Percentiles rank a stretch among this genome's conserved stretches.
phyloP scores from a whole-genome alignment of 1,139 yeast genomes.

The Geotrichum histeridarum region DNA sequence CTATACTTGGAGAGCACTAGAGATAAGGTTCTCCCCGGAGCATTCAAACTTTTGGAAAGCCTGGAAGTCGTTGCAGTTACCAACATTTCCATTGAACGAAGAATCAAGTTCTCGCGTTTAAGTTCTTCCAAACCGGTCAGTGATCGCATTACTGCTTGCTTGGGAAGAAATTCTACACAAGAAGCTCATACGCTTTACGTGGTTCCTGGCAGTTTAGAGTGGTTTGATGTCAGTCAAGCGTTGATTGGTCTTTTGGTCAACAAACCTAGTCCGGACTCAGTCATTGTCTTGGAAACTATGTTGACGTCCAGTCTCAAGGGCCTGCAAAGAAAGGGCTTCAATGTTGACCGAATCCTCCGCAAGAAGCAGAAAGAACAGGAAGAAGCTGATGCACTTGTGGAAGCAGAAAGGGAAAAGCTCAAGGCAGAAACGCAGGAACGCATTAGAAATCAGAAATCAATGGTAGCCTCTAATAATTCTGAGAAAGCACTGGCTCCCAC shows the following conservation, averaged over 20 bases:
- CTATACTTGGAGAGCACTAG: conserved; percentile 35
- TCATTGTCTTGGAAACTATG: conserved; percentile 39
- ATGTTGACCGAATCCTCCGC: conserved; percentile 36
- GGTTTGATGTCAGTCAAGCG: conserved; percentile 40
- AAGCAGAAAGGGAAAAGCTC: conserved; percentile 16
- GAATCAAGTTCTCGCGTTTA: conserved; percentile 24
- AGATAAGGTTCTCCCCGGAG: conserved; percentile 18
- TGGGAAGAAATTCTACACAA: conserved; percentile 18
- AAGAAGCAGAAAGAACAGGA: conserved; percentile 26
- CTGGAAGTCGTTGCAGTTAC: conserved; percentile 30
- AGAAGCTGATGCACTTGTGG: conserved; percentile 18
- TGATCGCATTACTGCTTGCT: conserved; percentile 26
- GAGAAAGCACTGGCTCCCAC: no score
- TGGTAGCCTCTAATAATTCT: background rate
- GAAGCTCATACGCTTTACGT: conserved; percentile 21
- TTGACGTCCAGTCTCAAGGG: conserved; percentile 33
- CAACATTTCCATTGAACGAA: conserved; percentile 29
- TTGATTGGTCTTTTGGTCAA: conserved; percentile 31
- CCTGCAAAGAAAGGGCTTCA: conserved; percentile 39
- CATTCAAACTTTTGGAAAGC: conserved; percentile 17
- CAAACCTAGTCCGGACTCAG: conserved; percentile 38
- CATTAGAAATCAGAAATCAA: background rate
- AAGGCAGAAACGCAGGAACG: conserved; percentile 13
- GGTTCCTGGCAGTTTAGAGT: conserved; percentile 29
- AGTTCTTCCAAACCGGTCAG: conserved; percentile 14